Evolutionary conservation across 257 asterid species (phyloP), one percentile per base, ranked within the genome.

Genomic region (Gentiana macrophylla): DNA sequence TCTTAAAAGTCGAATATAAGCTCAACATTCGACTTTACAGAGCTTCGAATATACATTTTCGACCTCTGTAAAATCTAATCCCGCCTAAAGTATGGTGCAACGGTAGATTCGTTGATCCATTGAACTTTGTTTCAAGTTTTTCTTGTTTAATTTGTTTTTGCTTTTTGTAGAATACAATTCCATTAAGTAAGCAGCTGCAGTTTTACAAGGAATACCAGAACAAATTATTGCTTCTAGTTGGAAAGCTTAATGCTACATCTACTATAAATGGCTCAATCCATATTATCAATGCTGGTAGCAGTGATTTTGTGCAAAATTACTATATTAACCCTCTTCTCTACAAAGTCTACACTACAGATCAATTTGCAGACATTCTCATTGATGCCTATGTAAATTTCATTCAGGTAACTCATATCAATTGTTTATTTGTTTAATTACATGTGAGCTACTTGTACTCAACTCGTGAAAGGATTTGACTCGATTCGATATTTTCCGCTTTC

Each of bases 261-360:
- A 73, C 83, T 56, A 70, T 81, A 51, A 77, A 81, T 53, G 93
- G 85, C 5, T 86, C 97, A 1, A 69, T 85, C 64, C 80, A 89
- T 64, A 76, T 89, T 46, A 57, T 85, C 10, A 89, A 95, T 63
- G 65, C 80, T 32, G 95, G 97, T 34, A 85, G 91, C 77, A 83
- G 97, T 70, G 97, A 89, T 65, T 89, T 89, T 79, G 79, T 80
- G 44, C 97, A 89, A 66, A 85, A 85, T 60, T 89, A 89, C 69
- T 85, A 83, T 50, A 61, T 81, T 60, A 83, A 80, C 67, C 95
- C 95, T 60, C 78, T 83, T 13, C 72, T 89, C 10, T 80, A 80
- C 75, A 49, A 80, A 65, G 70, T 72, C 68, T 89, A 89, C 84
- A 75, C 89, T 2, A 60, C 80, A 4, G 85, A 83, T 60, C 89